Percentiles rank a stretch among this genome's conserved stretches.
phyloP scores from a whole-genome alignment of 176 grass and related monocot species.

The Alloteropsis semialata region DNA sequence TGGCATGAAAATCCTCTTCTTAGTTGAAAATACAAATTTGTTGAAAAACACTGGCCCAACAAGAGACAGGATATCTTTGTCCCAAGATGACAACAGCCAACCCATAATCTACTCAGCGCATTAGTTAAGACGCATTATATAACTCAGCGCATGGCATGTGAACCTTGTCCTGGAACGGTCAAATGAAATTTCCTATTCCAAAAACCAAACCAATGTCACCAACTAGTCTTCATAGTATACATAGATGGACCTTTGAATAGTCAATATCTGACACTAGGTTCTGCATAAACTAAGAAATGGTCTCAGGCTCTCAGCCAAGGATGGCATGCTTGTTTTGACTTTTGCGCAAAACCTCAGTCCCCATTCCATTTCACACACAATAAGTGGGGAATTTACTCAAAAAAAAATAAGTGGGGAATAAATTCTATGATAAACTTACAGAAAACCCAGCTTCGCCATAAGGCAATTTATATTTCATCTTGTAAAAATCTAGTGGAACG shows the following conservation, averaged over 20 bases:
- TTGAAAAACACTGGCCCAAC: neutral
- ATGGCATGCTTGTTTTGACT: conserved; percentile 5
- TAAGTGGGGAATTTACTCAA: too few relatives aligned
- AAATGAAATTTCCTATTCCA: neutral
- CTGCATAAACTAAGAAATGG: neutral
- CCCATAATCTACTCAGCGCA: neutral
- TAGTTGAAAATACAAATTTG: neutral
- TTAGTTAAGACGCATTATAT: neutral
- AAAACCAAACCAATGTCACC: neutral
- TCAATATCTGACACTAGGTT: neutral
- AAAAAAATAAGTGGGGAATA: too few relatives aligned
- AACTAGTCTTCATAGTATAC: neutral
- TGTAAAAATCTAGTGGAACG: too few relatives aligned
- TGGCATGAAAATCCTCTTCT: neutral
- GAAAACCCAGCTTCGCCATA: neutral
- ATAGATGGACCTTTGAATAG: neutral
- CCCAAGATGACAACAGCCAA: neutral
- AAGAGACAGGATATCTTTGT: neutral
- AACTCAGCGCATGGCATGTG: neutral
- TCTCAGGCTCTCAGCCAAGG: neutral
- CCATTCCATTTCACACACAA: neutral
- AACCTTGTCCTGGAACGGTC: neutral
- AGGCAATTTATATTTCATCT: neutral
- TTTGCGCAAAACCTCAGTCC: neutral
- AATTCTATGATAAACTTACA: neutral